Evolutionary conservation across 768 basidiomycete genomes (phyloP).

Genomic region (Lepiota brunneoincarnata): DNA sequence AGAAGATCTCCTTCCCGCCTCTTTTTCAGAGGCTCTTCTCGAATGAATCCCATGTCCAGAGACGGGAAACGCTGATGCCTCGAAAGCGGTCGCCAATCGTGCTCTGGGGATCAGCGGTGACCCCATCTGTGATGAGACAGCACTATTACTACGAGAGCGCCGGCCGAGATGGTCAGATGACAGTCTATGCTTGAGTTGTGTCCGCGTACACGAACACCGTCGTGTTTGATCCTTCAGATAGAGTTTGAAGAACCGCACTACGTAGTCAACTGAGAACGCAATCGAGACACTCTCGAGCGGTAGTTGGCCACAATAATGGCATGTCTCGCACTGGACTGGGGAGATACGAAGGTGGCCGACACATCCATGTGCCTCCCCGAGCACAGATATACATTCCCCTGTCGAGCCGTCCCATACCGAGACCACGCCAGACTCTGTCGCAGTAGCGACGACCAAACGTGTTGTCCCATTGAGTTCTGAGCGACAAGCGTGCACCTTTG

Average conservation of each 20-base stretch:
- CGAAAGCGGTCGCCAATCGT: constrained; percentile 45
- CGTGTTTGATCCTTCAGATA: constrained; percentile 55
- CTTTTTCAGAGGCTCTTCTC: constrained; percentile 71
- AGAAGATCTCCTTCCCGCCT: constrained; percentile 44
- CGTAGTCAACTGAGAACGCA: constrained; percentile 62
- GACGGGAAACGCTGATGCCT: constrained; percentile 66
- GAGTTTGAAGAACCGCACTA: constrained; percentile 64
- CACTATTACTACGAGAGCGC: constrained; percentile 65
- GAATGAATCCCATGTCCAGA: constrained; percentile 80
- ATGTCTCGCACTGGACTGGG: constrained; percentile 51
- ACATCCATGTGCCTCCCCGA: constrained; percentile 58
- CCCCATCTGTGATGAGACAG: constrained; percentile 35
- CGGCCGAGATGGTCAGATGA: constrained; percentile 47
- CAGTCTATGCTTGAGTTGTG: constrained; percentile 40
- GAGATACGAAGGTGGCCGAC: constrained; percentile 62
- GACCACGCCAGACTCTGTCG: constrained; percentile 63
- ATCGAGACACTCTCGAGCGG: constrained; percentile 64
- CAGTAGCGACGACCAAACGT: constrained; percentile 56
- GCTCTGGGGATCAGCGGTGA: constrained; percentile 50
- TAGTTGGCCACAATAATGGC: constrained; percentile 68
- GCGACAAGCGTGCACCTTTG: constrained; percentile 50
- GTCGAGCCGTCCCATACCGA: constrained; percentile 77
- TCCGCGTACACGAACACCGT: constrained; percentile 64
- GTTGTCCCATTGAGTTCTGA: constrained; percentile 48
- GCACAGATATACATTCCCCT: constrained; percentile 56